These are phyloP conservation scores for Kuraishia borneana DNA, from an alignment of 805 yeast genomes.

Conservation along the genomic window DNA sequence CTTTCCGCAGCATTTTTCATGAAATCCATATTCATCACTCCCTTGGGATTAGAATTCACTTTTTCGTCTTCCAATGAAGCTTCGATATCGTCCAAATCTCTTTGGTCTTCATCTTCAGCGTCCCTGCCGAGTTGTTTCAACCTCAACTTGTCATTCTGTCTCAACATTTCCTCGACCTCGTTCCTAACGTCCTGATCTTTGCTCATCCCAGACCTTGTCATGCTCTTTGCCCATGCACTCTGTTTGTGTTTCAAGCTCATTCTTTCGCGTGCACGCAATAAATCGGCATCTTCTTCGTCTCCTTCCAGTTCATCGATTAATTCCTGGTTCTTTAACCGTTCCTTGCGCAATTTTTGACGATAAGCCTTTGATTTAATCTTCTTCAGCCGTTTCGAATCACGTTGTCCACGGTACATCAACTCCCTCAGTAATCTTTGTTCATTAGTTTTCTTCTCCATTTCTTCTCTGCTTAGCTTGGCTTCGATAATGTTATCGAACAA, in stretches of 20 bases:
- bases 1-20: constrained; percentile 84
- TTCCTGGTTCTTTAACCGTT: constrained; percentile 56
- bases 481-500: constrained; percentile 80
- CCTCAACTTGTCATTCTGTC: constrained; percentile 72
- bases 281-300: constrained; percentile 55
- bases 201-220: constrained; percentile 83
- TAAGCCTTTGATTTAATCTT: constrained; percentile 90
- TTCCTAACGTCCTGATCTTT: constrained; percentile 77
- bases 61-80: constrained; percentile 30
- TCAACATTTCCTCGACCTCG: constrained; percentile 90
- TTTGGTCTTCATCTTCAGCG: constrained; percentile 31
- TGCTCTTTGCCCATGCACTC: constrained; percentile 81
- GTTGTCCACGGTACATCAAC: constrained; percentile 91
- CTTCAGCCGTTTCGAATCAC: constrained; percentile 81
- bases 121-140: constrained; percentile 59
- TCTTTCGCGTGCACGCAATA: constrained; percentile 79
- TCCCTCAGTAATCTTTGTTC: constrained; percentile 91
- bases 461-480: constrained; percentile 72
- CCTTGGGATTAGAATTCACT: constrained; percentile 56
- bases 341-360: constrained; percentile 79
- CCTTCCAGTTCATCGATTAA: constrained; percentile 52
- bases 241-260: constrained; percentile 87
- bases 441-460: constrained; percentile 60
- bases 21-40: constrained; percentile 89
- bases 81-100: constrained; percentile 40